phyloP scores from a whole-genome alignment of 371 early-diverging fungal species.

The Mucor sp. region DNA sequence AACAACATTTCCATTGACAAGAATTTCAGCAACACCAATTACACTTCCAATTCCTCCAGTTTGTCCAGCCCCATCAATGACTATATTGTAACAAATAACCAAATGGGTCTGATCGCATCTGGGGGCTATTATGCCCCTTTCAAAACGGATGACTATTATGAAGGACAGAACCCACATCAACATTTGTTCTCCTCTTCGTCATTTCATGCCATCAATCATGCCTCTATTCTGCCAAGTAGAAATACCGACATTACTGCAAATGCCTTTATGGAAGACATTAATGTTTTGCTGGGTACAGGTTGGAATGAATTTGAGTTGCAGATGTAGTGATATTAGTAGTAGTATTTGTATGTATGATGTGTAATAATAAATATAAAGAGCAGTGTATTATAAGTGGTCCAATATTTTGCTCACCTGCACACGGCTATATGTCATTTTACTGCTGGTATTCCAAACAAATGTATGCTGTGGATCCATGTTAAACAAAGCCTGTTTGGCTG shows the following conservation, averaged over 20 bases:
- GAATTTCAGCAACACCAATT: background rate
- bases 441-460: too few species aligned
- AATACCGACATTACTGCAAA: conserved; percentile 4
- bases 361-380: too few species aligned
- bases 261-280: conserved; percentile 16
- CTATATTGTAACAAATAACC: background rate
- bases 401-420: too few species aligned
- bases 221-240: conserved; percentile 5
- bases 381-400: too few species aligned
- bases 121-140: conserved; percentile 1
- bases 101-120: conserved; percentile 1
- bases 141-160: background rate
- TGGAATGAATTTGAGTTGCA: conserved; percentile 24
- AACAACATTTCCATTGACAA: background rate
- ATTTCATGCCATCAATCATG: conserved; percentile 18
- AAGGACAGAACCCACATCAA: conserved; percentile 19
- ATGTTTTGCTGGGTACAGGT: conserved; percentile 11
- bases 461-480: too few species aligned
- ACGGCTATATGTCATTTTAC: too few species aligned
- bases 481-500: too few species aligned
- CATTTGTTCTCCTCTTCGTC: conserved; percentile 18
- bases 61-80: background rate
- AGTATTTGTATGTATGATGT: too few species aligned
- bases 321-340: background rate
- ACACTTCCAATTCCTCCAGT: background rate